phyloP scores from a whole-genome alignment of 208 protist species.

The Acanthamoeba royreba region DNA sequence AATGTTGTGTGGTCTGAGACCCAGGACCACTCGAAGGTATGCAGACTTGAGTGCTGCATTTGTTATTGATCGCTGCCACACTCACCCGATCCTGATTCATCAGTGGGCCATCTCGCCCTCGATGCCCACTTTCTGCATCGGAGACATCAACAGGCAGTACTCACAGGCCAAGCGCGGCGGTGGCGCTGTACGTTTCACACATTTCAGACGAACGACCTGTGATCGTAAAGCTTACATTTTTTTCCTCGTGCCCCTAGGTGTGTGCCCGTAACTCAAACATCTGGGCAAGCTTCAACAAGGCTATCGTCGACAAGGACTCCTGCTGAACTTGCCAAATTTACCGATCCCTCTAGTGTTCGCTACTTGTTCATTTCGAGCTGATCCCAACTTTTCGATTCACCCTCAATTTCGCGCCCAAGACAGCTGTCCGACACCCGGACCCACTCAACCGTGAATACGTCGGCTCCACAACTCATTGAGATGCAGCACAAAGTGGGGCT shows the following conservation, averaged over 20 bases:
- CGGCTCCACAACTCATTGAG: too few species aligned
- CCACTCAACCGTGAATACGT: too few species aligned
- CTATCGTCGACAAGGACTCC: not conserved
- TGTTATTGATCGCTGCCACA: not conserved
- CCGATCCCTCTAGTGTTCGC: too few species aligned
- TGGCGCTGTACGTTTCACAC: conserved; percentile 7
- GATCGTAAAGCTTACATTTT: not conserved
- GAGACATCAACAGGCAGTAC: conserved; percentile 66
- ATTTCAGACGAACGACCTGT: not conserved
- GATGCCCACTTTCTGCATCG: conserved; percentile 54
- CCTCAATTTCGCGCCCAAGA: too few species aligned
- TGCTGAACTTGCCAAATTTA: too few species aligned
- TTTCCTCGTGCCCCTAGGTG: not conserved
- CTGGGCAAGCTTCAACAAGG: not conserved
- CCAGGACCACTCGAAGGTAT: conserved; percentile 61
- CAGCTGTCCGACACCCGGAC: too few species aligned
- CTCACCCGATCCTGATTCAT: too few species aligned
- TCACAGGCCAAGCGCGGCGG: conserved; percentile 61
- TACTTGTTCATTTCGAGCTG: too few species aligned
- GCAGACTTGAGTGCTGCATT: not conserved
- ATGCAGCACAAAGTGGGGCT: too few species aligned
- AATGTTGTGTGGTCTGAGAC: not conserved
- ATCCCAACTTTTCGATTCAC: too few species aligned
- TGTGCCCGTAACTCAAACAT: not conserved
- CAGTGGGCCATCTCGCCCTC: not conserved